These are phyloP conservation scores for Gossypium davidsonii DNA, from an alignment of 441 rosid genomes.

Conservation along the genomic window DNA sequence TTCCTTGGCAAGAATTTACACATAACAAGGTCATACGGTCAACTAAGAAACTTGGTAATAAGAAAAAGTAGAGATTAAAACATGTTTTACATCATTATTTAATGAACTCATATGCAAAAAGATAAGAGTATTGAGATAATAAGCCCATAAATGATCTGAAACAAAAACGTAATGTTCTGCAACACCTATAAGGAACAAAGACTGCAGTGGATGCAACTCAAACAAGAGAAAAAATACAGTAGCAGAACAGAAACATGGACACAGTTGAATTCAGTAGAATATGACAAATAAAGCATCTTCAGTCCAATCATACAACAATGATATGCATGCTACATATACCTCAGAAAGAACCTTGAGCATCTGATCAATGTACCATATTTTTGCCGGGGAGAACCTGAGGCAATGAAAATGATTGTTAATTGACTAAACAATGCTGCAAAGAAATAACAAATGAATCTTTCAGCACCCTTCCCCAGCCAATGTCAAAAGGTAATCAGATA, in stretches of 20 bases:
- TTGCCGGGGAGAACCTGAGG: conserved; percentile 86
- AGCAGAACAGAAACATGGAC: neutral
- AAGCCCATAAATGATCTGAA: neutral
- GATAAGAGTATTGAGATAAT: neutral
- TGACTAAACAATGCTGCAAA: conserved; percentile 9
- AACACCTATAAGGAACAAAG: neutral
- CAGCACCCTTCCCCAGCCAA: neutral
- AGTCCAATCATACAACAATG: conserved; percentile 8
- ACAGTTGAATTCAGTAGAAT: neutral
- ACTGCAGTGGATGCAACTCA: neutral
- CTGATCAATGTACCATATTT: conserved; percentile 96
- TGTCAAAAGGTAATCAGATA: neutral
- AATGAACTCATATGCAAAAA: neutral
- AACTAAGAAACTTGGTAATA: neutral
- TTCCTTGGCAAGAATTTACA: neutral
- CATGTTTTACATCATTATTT: neutral
- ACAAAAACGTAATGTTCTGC: neutral
- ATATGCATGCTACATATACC: conserved; percentile 41
- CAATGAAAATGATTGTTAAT: conserved; percentile 27
- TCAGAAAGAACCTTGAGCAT: conserved; percentile 97
- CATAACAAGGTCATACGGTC: neutral
- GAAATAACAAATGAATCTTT: conserved; percentile 3
- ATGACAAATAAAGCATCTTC: neutral
- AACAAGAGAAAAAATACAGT: neutral
- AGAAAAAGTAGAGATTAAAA: neutral